Base-by-base conservation (phyloP, 768 basidiomycete genomes). In the Termitomyces sp. region DNA sequence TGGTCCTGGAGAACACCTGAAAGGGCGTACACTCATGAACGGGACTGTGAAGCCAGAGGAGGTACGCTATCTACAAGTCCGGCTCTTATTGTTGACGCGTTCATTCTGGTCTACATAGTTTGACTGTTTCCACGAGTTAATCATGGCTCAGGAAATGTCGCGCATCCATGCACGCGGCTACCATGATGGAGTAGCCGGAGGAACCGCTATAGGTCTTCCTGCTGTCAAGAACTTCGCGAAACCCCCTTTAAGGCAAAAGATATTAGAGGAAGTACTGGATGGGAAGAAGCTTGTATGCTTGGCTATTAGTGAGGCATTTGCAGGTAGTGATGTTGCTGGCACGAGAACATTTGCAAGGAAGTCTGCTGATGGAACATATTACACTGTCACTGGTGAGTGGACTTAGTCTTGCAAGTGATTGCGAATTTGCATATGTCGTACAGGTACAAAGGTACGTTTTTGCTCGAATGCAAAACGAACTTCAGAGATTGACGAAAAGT, bases 291-390 rank as follows among this genome's bases (percentile, higher is more conserved):
- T 83, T 64, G 86, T 91, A 59, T 83, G 80, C 54, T 73, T 91
- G 25, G 89, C 89, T 52, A 88, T 91, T 58, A 83, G 83, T 16
- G 89, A 91, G 66, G 86, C 89, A 0, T 86, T 84, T 64, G 89
- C 87, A 2, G 87, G 84, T 8, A 81, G 79, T 52, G 89, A 91
- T 58, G 88, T 91, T 14, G 68, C 62, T 61, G 85, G 86, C 35
- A 70, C 87, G 35, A 75, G 76, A 64, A 87, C 86, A 5, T 78
- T 74, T 2, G 88, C 88, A 0, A 78, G 66, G 64, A 80, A 85
- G 66, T 82, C 75, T 17, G 81, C 79, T 45, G 88, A 89, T 63
- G 88, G 86, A 32, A 85, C 81, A 61, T 71, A 79, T 63, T 89
- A 80, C 78, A 82, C 82, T 43, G 78, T 91, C 58, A 85, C 83